Conservation (phyloP, 768 basidiomycete species). For the Hericium alpestre region DNA sequence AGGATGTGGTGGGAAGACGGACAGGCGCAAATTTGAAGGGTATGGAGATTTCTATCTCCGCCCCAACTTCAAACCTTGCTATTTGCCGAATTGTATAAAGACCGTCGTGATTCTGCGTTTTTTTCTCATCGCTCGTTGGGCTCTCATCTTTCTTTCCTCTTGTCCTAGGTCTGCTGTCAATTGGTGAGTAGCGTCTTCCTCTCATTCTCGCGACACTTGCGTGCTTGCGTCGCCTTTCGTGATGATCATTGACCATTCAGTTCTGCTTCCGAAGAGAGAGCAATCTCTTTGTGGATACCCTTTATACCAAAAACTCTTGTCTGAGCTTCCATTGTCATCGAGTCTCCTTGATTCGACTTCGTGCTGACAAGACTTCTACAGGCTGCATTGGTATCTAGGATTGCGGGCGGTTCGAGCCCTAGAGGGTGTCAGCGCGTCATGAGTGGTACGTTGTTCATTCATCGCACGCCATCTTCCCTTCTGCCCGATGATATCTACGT, state of each 20-base stretch:
- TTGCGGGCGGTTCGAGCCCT: not conserved
- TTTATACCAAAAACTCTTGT: slow-evolving; percentile 7
- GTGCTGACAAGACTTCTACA: not conserved
- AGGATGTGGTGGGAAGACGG: not conserved
- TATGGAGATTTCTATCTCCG: not conserved
- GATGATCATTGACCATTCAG: slow-evolving; percentile 10
- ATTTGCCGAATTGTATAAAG: not conserved
- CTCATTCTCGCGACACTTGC: not conserved
- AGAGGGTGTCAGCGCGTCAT: not conserved
- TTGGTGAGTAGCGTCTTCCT: not conserved
- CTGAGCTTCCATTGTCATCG: slow-evolving; percentile 1
- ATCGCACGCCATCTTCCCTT: not conserved
- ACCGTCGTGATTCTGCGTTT: no score
- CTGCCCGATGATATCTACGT: slow-evolving; percentile 10
- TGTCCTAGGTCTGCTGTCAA: not conserved
- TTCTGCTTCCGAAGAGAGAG: slow-evolving; percentile 17
- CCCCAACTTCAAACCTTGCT: not conserved
- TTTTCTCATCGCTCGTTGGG: not conserved
- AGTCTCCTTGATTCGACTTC: not conserved
- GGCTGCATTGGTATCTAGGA: no score
- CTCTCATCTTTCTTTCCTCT: not conserved
- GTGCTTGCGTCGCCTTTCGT: not conserved
- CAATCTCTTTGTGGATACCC: slow-evolving; percentile 13
- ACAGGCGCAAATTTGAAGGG: not conserved
- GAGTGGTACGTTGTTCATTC: not conserved